Evolutionary conservation across 192 early-diverging fungal species (phyloP).

Genomic region (Backusella mclennaniae): DNA sequence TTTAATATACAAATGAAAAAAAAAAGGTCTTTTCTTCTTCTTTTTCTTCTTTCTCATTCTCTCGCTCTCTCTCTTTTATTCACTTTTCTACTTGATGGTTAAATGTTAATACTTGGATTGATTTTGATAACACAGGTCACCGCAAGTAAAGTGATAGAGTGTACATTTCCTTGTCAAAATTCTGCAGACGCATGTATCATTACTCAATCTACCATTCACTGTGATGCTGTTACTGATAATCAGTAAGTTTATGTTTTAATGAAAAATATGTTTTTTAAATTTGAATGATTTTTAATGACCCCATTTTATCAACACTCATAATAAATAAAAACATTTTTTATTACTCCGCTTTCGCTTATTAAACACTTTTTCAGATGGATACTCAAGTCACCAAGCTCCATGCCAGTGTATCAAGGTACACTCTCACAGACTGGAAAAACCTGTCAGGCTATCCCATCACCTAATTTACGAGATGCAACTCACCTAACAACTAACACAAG

Average conservation of each 20-base stretch:
- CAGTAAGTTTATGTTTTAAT: neutral
- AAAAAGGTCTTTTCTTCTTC: neutral
- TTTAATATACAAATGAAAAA: conserved; percentile 2
- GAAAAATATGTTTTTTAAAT: neutral
- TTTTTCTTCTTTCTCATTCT: neutral
- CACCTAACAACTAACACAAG: neutral
- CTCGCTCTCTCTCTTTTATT: neutral
- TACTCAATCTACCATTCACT: neutral
- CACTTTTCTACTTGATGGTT: neutral
- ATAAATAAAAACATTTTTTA: neutral
- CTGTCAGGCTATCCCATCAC: neutral
- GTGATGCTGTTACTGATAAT: neutral
- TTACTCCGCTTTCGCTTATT: neutral
- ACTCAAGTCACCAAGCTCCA: neutral
- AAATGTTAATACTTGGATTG: conserved; percentile 1
- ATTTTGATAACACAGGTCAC: neutral
- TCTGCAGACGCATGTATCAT: neutral
- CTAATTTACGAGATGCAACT: neutral
- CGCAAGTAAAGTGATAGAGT: conserved; percentile 2
- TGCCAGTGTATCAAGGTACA: neutral
- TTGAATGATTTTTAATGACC: neutral
- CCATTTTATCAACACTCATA: neutral
- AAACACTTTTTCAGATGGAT: neutral
- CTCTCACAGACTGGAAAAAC: neutral
- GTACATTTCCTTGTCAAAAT: conserved; percentile 5